Conservation (phyloP, 1,139 yeast species). For the Suhomyces guaymorum region DNA sequence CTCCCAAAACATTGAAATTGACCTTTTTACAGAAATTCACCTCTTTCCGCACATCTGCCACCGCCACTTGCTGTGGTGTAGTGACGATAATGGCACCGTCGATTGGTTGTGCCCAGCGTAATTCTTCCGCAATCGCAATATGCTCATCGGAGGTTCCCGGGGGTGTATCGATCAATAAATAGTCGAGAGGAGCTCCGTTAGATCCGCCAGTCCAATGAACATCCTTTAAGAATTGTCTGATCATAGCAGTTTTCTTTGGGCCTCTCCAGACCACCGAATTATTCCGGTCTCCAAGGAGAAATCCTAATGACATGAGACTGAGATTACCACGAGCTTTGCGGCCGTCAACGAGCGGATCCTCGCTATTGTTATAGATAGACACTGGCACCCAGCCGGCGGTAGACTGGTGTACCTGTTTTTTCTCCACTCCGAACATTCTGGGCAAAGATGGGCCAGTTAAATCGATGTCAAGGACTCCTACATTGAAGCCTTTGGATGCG, state of each 20-base stretch:
- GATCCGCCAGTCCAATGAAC: constrained; percentile 78
- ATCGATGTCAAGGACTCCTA: constrained; percentile 93
- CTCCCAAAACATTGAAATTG: constrained; percentile 44
- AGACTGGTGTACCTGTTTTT: constrained; percentile 76
- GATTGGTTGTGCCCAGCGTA: constrained; percentile 53
- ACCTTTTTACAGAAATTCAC: constrained; percentile 50
- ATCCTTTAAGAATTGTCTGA: constrained; percentile 86
- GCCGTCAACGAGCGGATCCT: constrained; percentile 19
- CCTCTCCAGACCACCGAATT: constrained; percentile 98
- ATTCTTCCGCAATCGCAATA: constrained; percentile 91
- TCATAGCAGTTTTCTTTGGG: constrained; percentile 97
- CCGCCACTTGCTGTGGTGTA: constrained; percentile 57
- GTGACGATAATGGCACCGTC: constrained; percentile 53
- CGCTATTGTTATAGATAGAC: constrained; percentile 27
- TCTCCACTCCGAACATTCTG: constrained; percentile 91
- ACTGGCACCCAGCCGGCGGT: constrained; percentile 94
- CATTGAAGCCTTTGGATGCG: constrained; percentile 67
- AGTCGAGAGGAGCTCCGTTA: constrained; percentile 56
- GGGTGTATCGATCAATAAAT: constrained; percentile 90
- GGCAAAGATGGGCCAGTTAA: constrained; percentile 97
- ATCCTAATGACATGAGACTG: constrained; percentile 87
- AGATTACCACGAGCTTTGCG: constrained; percentile 38
- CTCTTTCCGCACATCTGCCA: constrained; percentile 53
- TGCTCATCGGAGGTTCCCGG: constrained; percentile 99
- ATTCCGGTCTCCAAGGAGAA: constrained; percentile 77